phyloP scores from a whole-genome alignment of 225 moss, liverwort and hornwort species.

The Marchantia polymorpha region DNA sequence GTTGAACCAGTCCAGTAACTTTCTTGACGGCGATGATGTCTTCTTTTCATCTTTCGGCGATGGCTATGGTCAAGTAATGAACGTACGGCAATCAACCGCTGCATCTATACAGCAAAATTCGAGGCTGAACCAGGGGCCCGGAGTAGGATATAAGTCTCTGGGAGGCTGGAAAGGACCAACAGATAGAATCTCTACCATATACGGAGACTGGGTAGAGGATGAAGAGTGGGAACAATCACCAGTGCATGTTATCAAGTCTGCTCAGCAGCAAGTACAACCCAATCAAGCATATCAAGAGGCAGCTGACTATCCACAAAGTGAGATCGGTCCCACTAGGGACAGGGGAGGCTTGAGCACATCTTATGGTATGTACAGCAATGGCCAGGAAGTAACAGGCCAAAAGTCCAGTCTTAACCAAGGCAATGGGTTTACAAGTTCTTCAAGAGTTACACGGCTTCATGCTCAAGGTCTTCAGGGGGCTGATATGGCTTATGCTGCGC shows the following conservation, averaged over 20 bases:
- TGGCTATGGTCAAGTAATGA: constrained; percentile 29
- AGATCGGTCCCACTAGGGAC: constrained; percentile 2
- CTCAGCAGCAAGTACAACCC: constrained; percentile 1
- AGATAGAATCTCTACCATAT: constrained; percentile 73
- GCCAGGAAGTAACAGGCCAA: constrained; percentile 40
- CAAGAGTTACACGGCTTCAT: constrained; percentile 34
- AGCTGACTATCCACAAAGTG: constrained; percentile 1
- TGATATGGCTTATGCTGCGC: constrained; percentile 22
- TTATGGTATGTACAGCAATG: constrained; percentile 43
- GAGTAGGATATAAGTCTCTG: constrained; percentile 41
- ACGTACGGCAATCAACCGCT: constrained; percentile 35
- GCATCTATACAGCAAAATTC: constrained; percentile 17
- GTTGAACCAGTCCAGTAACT: constrained; percentile 42
- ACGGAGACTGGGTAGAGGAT: constrained; percentile 88
- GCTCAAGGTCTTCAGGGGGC: constrained; percentile 23
- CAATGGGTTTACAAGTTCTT: constrained; percentile 23
- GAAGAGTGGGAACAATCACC: constrained; percentile 43
- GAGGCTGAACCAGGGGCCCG: constrained; percentile 41
- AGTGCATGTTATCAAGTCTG: constrained; percentile 11
- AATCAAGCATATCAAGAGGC: constrained; percentile 21
- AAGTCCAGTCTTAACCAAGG: constrained; percentile 19
- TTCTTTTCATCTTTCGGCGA: constrained; percentile 40
- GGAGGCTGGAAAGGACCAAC: constrained; percentile 73
- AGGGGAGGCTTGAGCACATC: constrained; percentile 26
- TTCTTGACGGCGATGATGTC: constrained; percentile 50